Evolutionary conservation across 2,329 filamentous ascomycete species (phyloP), one percentile per base, ranked within the genome.

Genomic region (Aureobasidium pullulans): DNA sequence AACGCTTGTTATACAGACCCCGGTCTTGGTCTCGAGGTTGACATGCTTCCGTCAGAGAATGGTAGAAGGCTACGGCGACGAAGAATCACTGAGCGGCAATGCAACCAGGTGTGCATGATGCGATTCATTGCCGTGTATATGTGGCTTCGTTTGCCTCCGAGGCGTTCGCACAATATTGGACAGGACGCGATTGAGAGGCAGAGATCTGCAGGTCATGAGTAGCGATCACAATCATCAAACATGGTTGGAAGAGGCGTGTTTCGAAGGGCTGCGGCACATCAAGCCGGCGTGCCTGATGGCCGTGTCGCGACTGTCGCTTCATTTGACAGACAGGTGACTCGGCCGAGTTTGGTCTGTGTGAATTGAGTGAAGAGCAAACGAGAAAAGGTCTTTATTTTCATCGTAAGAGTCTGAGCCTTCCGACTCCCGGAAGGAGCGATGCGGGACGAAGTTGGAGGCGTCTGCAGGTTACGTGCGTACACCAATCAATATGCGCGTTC

Each of bases 241-340:
- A 43, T 42, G 39, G 39, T 54, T 37, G 32, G 8, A 54, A 54
- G 36, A 54, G 39, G 50, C 50, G 50, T 54, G 50, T 54, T 54
- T 54, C 50, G 37, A 42, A 6, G 6, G 31, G 6, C 28, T 37
- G 36, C 48, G 48, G 48, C 48, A 52, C 48, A 6, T 13, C 23
- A 29, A 50, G 48, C 36, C 23, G 8, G 23, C 34, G 6, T 23
- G 19, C 15, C 48, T 40, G 34, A 31, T 31, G 48, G 23, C 19
- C 15, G 23, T 31, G 3, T 52, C 48, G 29, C 4, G 15, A 29
- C 36, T 40, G 7, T 52, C 48, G 29, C 4, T 16, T 40, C 36
- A 40, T 52, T 31, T 31, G 48, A 52, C 48, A 40, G 36, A 13
- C 13, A 31, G 16, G n/a, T 36, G 19, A 52, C 36, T 52, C 48